Base-by-base conservation (phyloP, 2,329 filamentous ascomycete genomes). In the Hypoxylon sp. region DNA sequence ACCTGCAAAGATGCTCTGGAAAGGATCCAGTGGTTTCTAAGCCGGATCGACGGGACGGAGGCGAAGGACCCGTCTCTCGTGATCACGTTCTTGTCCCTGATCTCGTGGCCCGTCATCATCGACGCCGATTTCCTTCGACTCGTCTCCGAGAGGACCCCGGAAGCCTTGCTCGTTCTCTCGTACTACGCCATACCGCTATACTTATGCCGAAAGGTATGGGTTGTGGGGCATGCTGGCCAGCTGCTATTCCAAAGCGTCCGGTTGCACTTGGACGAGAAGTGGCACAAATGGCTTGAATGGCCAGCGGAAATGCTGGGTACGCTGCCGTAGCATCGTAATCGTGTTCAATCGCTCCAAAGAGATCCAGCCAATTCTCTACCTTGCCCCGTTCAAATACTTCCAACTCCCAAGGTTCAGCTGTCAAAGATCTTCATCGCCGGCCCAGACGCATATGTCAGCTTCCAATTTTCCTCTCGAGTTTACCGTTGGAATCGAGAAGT, bases 391-490 rank as follows among this genome's bases (percentile, higher is more conserved):
- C 61, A 30, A 77, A 76, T 1, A 9, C 20, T 5, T 74, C 50
- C 2, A 76, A 49, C 0, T 71, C 64, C 76, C 75, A 78, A 0
- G 71, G 52, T 14, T 71, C 57, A 2, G 12, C 8, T 0, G 66
- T 68, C 2, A 77, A 4, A 40, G 28, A 2, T 64, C 57, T 5
- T 8, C 1, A 1, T 73, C 65, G 0, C 73, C 71, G 30, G 65
- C 54, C 76, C 74, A 78, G 0, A 78, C 6, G 52, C 77, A 78
- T n/a, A 78, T 70, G 36, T 78, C 75, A 0, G 66, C 75, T 3
- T 77, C 67, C 1, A 74, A 46, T 2, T 62, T 2, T 65, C 58
- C 22, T 55, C n/a, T 12, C 36, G 8, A 16, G 52, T 1, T 32
- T 60, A n/a, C 51, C 38, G 2, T 66, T 59, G 1, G 57, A 58